Conservation (phyloP, 495 filamentous ascomycete genomes). For the Podospora comata region DNA sequence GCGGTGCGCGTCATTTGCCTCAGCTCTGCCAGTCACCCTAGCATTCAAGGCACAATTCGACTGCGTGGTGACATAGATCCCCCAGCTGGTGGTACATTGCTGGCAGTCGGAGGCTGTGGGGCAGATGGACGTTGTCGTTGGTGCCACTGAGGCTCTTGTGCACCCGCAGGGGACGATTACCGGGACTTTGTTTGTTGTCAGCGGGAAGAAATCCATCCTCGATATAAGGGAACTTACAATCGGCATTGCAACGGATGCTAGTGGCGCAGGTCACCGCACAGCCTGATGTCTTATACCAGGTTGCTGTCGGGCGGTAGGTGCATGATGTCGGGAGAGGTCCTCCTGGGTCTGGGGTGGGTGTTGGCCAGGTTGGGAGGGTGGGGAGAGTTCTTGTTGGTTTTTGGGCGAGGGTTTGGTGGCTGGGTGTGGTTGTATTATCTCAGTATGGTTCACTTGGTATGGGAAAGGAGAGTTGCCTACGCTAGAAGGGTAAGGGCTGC, state of each 20-base stretch:
- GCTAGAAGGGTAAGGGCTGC: background rate
- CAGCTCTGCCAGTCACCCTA: background rate
- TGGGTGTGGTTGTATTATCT: background rate
- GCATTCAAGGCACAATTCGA: background rate
- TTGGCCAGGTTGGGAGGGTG: background rate
- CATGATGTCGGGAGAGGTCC: constrained; percentile 5
- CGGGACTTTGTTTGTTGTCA: constrained; percentile 6
- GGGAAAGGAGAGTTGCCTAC: background rate
- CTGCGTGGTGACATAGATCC: constrained; percentile 11
- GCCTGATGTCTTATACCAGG: background rate
- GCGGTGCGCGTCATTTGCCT: background rate
- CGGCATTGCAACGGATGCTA: background rate
- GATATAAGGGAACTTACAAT: background rate
- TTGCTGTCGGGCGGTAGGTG: constrained; percentile 5
- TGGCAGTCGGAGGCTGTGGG: constrained; percentile 18
- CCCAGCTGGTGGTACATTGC: constrained; percentile 23
- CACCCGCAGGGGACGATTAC: constrained; percentile 27
- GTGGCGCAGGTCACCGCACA: constrained; percentile 5
- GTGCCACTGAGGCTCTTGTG: constrained; percentile 14
- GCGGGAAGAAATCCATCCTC: background rate
- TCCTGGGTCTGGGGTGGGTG: constrained; percentile 2
- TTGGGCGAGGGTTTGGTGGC: background rate
- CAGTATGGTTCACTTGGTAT: background rate
- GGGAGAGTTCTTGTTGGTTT: background rate
- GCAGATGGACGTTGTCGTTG: constrained; percentile 24